Conservation (phyloP, 192 early-diverging fungal genomes). For the Linnemannia hyalina region DNA sequence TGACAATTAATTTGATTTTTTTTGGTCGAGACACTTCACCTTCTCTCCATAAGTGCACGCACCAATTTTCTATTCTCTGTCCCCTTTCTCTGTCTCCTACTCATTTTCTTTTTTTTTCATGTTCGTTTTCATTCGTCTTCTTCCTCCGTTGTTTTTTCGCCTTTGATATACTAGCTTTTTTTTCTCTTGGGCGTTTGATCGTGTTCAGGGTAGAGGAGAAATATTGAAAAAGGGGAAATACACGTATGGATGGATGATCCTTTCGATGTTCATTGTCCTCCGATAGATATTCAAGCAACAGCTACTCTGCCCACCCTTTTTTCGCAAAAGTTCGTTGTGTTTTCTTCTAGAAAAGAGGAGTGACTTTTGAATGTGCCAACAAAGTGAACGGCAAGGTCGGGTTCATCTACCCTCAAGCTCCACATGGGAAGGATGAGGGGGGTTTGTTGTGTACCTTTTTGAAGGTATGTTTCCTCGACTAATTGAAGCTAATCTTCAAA, state of each 20-base stretch:
- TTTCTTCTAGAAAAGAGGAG: too few species aligned
- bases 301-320: not conserved
- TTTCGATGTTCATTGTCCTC: not conserved
- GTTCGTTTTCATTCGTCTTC: not conserved
- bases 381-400: too few species aligned
- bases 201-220: not conserved
- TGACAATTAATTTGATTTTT: not conserved
- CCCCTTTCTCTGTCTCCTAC: not conserved
- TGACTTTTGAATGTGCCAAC: too few species aligned
- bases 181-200: not conserved
- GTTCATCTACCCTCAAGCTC: too few species aligned
- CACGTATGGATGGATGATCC: not conserved
- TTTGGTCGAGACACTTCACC: not conserved
- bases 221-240: not conserved
- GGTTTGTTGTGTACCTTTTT: too few species aligned
- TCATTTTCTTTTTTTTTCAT: not conserved
- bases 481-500: too few species aligned
- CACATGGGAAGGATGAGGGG: too few species aligned
- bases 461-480: too few species aligned
- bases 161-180: not conserved
- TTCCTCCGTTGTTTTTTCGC: not conserved
- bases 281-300: not conserved
- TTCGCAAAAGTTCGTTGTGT: not conserved
- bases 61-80: not conserved
- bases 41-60: not conserved